Conservation (phyloP, 805 yeast species). For the Lachancea cidri region DNA sequence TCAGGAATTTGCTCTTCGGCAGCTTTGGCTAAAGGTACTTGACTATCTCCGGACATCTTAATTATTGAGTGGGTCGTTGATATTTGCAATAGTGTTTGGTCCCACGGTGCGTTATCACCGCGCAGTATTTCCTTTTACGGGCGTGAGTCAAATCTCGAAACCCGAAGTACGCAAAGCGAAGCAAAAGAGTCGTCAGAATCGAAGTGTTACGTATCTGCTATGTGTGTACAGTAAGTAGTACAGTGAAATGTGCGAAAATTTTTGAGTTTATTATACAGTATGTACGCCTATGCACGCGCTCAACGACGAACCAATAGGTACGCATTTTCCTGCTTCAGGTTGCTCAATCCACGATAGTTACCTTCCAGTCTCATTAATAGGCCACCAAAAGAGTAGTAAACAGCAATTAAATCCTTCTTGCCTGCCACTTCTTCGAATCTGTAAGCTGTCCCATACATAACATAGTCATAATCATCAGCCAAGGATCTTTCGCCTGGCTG, state of each 20-base stretch:
- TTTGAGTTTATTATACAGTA: not conserved
- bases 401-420: slow-evolving; percentile 60
- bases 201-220: too few relatives aligned
- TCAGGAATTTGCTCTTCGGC: slow-evolving; percentile 24
- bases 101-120: not conserved
- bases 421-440: slow-evolving; percentile 78
- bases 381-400: slow-evolving; percentile 94
- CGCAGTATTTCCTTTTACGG: not conserved
- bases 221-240: too few relatives aligned
- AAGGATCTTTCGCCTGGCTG: slow-evolving; percentile 75
- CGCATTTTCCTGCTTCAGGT: slow-evolving; percentile 89
- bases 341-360: slow-evolving; percentile 80
- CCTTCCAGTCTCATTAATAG: slow-evolving; percentile 92
- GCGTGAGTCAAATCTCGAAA: not conserved
- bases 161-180: not conserved
- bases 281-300: slow-evolving; percentile 29
- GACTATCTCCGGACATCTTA: not conserved
- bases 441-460: slow-evolving; percentile 96
- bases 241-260: not conserved
- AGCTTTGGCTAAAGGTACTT: not conserved
- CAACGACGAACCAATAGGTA: slow-evolving; percentile 77
- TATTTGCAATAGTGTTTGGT: not conserved
- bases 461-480: slow-evolving; percentile 97
- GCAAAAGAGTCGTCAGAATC: too few relatives aligned
- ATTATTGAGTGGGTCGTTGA: too few relatives aligned